Conservation (phyloP, 2,329 filamentous ascomycete genomes). For the Penicillium hesseltinei region DNA sequence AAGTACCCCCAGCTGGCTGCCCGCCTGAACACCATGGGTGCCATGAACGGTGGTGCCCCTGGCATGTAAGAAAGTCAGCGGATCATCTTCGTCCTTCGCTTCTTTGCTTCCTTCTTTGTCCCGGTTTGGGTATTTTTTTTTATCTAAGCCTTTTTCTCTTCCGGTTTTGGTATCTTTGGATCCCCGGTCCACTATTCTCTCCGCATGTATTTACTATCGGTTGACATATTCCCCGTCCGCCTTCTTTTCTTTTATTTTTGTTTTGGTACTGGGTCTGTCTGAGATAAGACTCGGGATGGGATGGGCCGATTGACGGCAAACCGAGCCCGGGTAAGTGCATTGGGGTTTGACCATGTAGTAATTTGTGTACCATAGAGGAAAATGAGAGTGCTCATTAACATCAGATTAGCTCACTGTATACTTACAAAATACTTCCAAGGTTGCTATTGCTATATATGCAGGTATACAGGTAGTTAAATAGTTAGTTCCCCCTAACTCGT, state of each 20-base stretch:
- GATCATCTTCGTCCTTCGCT: conserved; percentile 13
- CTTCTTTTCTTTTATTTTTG: conserved; percentile 17
- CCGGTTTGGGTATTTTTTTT: conserved; percentile 13
- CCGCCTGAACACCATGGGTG: conserved; percentile 63
- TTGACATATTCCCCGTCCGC: conserved; percentile 24
- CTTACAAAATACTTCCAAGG: background rate
- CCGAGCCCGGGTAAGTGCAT: conserved; percentile 13
- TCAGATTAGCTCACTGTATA: background rate
- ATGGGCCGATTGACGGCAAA: conserved; percentile 6
- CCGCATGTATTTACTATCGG: conserved; percentile 31
- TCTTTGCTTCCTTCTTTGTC: conserved; percentile 18
- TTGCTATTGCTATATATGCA: background rate
- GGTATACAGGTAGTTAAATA: too few species aligned
- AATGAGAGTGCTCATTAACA: conserved; percentile 19
- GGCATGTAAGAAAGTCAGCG: conserved; percentile 28
- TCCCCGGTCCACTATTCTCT: conserved; percentile 21
- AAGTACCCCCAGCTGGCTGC: conserved; percentile 78
- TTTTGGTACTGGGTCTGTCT: conserved; percentile 15
- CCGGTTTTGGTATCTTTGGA: conserved; percentile 16
- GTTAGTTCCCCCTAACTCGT: too few species aligned
- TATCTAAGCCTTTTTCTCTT: conserved; percentile 18
- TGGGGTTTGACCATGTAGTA: conserved; percentile 20
- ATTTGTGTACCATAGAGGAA: conserved; percentile 31
- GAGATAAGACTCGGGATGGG: conserved; percentile 11
- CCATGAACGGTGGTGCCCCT: conserved; percentile 36